Evolutionary conservation across 805 yeast genomes (phyloP), one percentile per base, ranked within the genome.

Genomic region (Metschnikowia koreensis): DNA sequence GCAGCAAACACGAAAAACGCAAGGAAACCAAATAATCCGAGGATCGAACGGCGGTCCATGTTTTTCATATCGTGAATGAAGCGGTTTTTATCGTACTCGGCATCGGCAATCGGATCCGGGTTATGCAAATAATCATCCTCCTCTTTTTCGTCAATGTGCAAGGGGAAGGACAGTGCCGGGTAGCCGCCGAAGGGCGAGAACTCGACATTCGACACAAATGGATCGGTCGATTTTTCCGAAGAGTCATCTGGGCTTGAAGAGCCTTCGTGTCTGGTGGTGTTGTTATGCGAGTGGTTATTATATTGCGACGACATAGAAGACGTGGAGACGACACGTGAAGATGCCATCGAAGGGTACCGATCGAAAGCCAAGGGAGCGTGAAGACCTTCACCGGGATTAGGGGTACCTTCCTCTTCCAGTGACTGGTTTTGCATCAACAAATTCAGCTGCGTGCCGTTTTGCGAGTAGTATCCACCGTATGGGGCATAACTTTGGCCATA

Each of bases 141-240:
- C 69, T 93, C 99, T 69, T 89, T 89, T 60, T 93, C 98, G 53
- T 93, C 97, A 57, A 94, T 83, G 60, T 81, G 86, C 51, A 93
- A 74, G 1, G 99, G 99, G 73, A 93, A 93, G 5, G 90, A 84
- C 15, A 91, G 78, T 8, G 97, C 96, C 0, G 99, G 98, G 68
- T 89, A 93, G 13, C 98, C 98, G 47, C 98, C 99, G 71, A 93
- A 93, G 2, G 98, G 99, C 44, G 88, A 82, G 58, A 84, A 84
- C 62, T 87, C 94, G 22, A 69, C 61, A 22, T 84, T 79, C 61
- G 78, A 84, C 15, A 65, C 59, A 44, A 72, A 68, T 7, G 74
- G 74, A 51, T 64, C 66, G 7, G 63, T 47, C 16, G 63, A 50
- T 13, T 60, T 58, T 22, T 59, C 56, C 13, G 68, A 55, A 28